Conservation (phyloP, 2,329 filamentous ascomycete genomes). For the Fusarium newnesense region DNA sequence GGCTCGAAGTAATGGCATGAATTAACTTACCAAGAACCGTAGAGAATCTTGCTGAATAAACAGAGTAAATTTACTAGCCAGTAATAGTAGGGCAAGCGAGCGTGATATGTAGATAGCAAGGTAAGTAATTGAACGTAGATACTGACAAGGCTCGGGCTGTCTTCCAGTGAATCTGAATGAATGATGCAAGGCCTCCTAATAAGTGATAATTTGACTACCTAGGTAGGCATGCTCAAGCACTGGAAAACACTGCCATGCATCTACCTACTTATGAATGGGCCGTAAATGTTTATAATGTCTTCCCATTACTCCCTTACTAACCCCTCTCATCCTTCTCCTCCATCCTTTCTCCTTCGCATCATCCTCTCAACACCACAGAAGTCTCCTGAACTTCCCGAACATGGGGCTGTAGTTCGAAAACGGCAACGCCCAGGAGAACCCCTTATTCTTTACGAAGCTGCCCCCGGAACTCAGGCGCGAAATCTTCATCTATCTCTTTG, state of each 20-base stretch:
- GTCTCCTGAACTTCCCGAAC: background rate
- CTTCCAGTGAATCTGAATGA: background rate
- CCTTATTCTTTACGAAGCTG: background rate
- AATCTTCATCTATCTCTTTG: conserved; percentile 10
- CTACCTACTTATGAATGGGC: background rate
- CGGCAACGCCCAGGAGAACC: background rate
- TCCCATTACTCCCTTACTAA: background rate
- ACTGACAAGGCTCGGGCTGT: background rate
- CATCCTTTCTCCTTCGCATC: background rate
- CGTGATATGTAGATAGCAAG: background rate
- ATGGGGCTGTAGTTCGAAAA: background rate
- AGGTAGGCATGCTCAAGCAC: background rate
- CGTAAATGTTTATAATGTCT: background rate
- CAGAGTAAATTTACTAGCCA: accelerated
- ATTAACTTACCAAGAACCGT: too few species aligned
- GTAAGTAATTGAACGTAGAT: background rate
- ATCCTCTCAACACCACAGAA: too few species aligned
- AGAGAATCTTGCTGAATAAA: background rate
- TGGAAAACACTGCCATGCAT: background rate
- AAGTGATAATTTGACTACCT: background rate
- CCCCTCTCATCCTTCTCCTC: too few species aligned
- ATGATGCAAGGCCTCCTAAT: background rate
- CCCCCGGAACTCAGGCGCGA: background rate
- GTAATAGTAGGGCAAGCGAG: background rate
- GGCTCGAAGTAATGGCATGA: background rate